These are phyloP conservation scores for Apiotrichum domesticum DNA, from an alignment of 1,284 basidiomycete species.

Conservation along the genomic window DNA sequence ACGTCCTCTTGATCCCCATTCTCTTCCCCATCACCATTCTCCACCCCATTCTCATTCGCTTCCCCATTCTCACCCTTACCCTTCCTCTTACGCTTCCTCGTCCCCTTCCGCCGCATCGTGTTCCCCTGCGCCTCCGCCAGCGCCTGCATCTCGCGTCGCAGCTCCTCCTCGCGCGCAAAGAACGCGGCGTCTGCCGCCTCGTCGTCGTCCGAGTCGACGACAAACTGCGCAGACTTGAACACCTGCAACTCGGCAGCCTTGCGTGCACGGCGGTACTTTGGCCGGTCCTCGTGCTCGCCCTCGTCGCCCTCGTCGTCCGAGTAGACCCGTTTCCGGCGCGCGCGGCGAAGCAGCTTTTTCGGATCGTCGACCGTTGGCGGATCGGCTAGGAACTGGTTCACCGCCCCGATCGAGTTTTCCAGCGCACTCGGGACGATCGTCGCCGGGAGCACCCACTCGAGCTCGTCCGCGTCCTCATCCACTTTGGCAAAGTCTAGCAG, in stretches of 20 bases:
- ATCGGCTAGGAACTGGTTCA: slow-evolving; percentile 30
- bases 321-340: slow-evolving; percentile 37
- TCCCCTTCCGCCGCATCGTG: slow-evolving; percentile 26
- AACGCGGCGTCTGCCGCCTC: slow-evolving; percentile 54
- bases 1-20: neutral
- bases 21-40: neutral
- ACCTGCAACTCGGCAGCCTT: slow-evolving; percentile 56
- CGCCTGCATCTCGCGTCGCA: slow-evolving; percentile 52
- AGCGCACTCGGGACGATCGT: slow-evolving; percentile 26
- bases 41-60: slow-evolving; percentile 1
- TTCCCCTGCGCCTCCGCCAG: slow-evolving; percentile 49
- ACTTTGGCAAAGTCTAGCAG: slow-evolving; percentile 34
- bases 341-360: slow-evolving; percentile 26
- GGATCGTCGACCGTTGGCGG: slow-evolving; percentile 25
- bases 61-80: slow-evolving; percentile 12
- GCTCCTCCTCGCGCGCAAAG: slow-evolving; percentile 63
- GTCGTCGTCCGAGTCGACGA: slow-evolving; percentile 76
- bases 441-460: slow-evolving; percentile 32
- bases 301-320: slow-evolving; percentile 65
- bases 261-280: slow-evolving; percentile 32
- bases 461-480: slow-evolving; percentile 10
- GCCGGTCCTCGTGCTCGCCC: slow-evolving; percentile 2
- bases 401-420: slow-evolving; percentile 26
- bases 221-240: slow-evolving; percentile 84
- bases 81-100: slow-evolving; percentile 36